Evolutionary conservation across 495 filamentous ascomycete species (phyloP).

Genomic region (Hypoxylon lenormandii): DNA sequence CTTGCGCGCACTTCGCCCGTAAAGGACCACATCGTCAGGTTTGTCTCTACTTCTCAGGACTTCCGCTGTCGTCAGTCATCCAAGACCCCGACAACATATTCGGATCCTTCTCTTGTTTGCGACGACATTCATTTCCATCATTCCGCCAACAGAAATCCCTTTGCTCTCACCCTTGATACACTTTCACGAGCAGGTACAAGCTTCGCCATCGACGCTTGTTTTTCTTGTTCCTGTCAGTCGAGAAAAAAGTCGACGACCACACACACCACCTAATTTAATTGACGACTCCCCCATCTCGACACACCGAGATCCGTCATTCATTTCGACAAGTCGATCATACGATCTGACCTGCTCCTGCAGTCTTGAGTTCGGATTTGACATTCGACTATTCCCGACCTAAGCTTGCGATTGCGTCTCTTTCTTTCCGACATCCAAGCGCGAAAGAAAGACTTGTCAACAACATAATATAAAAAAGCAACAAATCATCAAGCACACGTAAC

Average conservation of each 20-base stretch:
- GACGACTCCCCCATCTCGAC: slow-evolving; percentile 28
- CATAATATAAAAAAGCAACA: slow-evolving; percentile 35
- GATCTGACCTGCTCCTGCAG: slow-evolving; percentile 35
- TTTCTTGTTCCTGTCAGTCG: slow-evolving; percentile 37
- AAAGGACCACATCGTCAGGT: slow-evolving; percentile 28
- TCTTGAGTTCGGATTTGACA: slow-evolving; percentile 59
- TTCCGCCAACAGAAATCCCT: slow-evolving; percentile 44
- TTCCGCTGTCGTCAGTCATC: slow-evolving; percentile 4
- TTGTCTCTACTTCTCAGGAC: slow-evolving; percentile 16
- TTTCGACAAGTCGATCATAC: slow-evolving; percentile 37
- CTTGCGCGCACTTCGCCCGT: slow-evolving; percentile 37
- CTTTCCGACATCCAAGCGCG: slow-evolving; percentile 42
- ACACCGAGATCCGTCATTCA: slow-evolving; percentile 38
- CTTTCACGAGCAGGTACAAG: slow-evolving; percentile 36
- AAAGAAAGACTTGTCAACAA: slow-evolving; percentile 33
- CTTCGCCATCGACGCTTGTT: slow-evolving; percentile 35
- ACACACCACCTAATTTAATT: slow-evolving; percentile 50
- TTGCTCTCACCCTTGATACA: slow-evolving; percentile 35
- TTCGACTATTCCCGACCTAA: slow-evolving; percentile 49
- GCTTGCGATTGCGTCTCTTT: slow-evolving; percentile 40
- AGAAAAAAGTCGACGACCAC: slow-evolving; percentile 36
- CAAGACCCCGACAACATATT: slow-evolving; percentile 9
- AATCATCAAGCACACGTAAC: slow-evolving; percentile 19
- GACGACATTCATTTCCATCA: slow-evolving; percentile 43
- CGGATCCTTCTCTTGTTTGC: slow-evolving; percentile 26